A percentile compares a stretch with the other conserved stretches of the same genome.
Conservation (phyloP, 495 filamentous ascomycete species). For the Ascobolus immersus region DNA sequence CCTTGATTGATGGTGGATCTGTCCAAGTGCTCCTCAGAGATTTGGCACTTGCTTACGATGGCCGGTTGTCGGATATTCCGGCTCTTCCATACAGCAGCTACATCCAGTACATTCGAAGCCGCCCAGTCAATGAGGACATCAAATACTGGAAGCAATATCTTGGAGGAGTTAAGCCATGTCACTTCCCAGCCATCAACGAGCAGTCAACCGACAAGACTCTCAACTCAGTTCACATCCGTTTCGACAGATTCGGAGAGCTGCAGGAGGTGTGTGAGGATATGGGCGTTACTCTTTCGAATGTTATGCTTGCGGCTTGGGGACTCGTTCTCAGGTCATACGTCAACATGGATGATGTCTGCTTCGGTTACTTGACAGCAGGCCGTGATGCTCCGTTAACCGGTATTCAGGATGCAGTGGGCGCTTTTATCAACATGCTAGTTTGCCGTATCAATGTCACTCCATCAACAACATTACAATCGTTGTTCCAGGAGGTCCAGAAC, state of each 20-base stretch:
- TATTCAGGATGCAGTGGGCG: no score
- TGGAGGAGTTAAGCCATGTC: not conserved
- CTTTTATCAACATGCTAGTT: no score
- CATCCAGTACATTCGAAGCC: conserved; percentile 18
- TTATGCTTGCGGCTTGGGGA: conserved; percentile 20
- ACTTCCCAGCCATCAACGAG: no score
- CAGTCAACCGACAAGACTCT: no score
- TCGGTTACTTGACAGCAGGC: conserved; percentile 35
- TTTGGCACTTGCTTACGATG: conserved; percentile 22
- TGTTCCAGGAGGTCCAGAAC: no score
- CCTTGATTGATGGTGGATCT: conserved; percentile 25
- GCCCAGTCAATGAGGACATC: conserved; percentile 15
- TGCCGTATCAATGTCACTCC: no score
- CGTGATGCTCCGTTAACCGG: no score
- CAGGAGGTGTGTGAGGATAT: no score
- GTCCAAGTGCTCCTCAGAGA: conserved; percentile 21
- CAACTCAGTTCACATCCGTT: no score
- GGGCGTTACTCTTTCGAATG: conserved; percentile 11
- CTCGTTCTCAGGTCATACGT: conserved; percentile 15
- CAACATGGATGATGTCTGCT: conserved; percentile 19
- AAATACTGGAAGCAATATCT: conserved; percentile 19
- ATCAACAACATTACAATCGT: no score
- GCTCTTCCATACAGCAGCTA: conserved; percentile 24
- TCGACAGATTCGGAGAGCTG: no score
- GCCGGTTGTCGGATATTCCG: no score